Percentiles rank a stretch among this genome's conserved stretches.
Evolutionary conservation across 2,329 filamentous ascomycete species (phyloP).

Genomic region (Alternaria triticimaculans): DNA sequence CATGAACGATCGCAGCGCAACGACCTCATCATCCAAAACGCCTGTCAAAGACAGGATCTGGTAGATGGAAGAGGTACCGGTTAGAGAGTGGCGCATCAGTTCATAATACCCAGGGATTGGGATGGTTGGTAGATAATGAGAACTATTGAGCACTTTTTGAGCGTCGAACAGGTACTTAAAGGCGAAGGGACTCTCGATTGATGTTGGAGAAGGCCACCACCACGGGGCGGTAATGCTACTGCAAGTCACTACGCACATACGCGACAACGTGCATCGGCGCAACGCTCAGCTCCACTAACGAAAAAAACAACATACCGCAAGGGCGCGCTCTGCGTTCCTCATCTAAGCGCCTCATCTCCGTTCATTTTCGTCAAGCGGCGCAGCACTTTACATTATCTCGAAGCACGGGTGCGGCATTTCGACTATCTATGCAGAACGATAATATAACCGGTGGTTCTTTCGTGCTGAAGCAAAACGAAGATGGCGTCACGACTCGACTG

Average conservation of each 20-base stretch:
- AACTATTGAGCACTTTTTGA: conserved; percentile 3
- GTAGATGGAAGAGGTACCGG: background rate
- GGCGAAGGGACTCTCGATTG: background rate
- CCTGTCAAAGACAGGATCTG: background rate
- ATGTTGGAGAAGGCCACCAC: background rate
- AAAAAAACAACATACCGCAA: background rate
- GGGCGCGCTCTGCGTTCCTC: background rate
- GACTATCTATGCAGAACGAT: background rate
- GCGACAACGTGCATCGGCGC: background rate
- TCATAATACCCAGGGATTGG: background rate
- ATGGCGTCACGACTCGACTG: background rate
- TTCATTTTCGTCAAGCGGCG: background rate
- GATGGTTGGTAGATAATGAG: background rate
- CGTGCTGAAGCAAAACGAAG: background rate
- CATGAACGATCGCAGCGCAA: background rate
- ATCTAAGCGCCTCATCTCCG: background rate
- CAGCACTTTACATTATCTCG: background rate
- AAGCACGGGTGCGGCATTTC: background rate
- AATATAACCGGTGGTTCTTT: conserved; percentile 2
- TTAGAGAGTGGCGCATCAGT: background rate
- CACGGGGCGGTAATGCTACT: background rate
- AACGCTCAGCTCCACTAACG: background rate
- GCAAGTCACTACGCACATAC: background rate
- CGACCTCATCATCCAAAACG: background rate
- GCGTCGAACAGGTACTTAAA: background rate